Evolutionary conservation across 164 flowering plant genomes (phyloP).

Genomic region (Cinnamomum micranthum): DNA sequence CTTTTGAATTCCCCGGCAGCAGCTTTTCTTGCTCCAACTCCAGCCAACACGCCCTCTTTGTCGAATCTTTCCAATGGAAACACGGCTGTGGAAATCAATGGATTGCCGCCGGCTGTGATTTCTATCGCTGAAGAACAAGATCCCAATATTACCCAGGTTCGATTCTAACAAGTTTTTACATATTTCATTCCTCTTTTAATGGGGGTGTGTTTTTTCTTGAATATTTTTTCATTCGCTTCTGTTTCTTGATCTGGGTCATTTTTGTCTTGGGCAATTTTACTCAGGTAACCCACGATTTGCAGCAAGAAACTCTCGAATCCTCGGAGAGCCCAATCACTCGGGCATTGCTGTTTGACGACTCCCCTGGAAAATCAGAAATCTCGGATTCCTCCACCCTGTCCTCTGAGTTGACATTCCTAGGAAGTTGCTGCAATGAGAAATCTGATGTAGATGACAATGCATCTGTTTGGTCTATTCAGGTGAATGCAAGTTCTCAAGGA

Average conservation of each 20-base stretch:
- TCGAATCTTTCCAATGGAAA: not conserved
- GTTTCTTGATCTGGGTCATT: not conserved
- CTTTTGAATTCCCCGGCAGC: not conserved
- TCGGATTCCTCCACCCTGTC: constrained; percentile 38
- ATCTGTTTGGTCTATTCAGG: constrained; percentile 74
- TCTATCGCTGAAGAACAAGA: constrained; percentile 18
- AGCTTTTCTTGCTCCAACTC: not conserved
- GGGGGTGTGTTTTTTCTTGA: not conserved
- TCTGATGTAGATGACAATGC: constrained; percentile 47
- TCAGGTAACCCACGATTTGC: constrained; percentile 10
- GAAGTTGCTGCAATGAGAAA: not conserved
- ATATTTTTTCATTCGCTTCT: not conserved
- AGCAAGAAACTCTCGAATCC: constrained; percentile 29
- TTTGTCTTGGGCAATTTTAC: not conserved
- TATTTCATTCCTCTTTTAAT: not conserved
- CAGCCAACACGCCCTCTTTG: constrained; percentile 1
- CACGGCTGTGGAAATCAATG: not conserved
- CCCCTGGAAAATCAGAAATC: constrained; percentile 63
- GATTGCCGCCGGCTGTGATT: not conserved
- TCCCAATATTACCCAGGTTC: constrained; percentile 37
- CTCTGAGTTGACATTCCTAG: constrained; percentile 36
- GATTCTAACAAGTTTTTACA: not conserved
- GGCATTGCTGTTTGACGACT: constrained; percentile 52
- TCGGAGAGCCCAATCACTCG: constrained; percentile 38
- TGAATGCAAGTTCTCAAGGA: constrained; percentile 51